Evolutionary conservation across 106 monocot genomes (phyloP), one percentile per base, ranked within the genome.

Genomic region (Apostasia shenzhenica): DNA sequence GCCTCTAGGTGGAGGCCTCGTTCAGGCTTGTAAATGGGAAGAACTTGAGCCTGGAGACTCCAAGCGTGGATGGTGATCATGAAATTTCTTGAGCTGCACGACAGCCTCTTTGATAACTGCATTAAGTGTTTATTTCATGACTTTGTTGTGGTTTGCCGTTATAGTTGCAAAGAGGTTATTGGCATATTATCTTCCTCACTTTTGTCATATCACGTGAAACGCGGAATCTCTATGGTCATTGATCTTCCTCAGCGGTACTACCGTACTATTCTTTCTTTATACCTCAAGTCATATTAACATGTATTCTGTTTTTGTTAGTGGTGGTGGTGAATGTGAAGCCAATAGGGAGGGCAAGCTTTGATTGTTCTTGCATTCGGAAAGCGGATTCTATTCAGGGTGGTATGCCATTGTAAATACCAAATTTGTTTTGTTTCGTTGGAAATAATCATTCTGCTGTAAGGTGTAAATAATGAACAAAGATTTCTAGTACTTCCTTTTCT

Each of bases 21-120:
- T 82, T 86, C 69, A 79, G 81, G 72, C 67, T 10, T 86, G 88
- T 93, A 83, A 75, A 93, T 93, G 81, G 77, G 56, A 91, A 56
- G 56, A 69, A 52, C 62, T 44, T 71, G 84, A 82, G 85, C 66
- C 72, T 77, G 70, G 74, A 81, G 63, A 77, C 50, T 76, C 63
- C 79, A 72, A 75, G 74, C 59, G 73, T 54, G 56, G 76, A 75
- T 75, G 40, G 9, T 59, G 40, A 40, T 59, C 37, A 8, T 41
- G 59, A 37, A 59, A 41, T 59, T 59, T 59, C 59, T 59, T 59
- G 41, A 59, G 59, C 40, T 59, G 11, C 48, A 55, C 57, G 71
- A 81, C 60, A 73, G 41, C 14, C 43, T 56, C 46, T 67, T 49
- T 59, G 8, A 8, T 14, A 6, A 55, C 11, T 41, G 9, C 13